phyloP scores from a whole-genome alignment of 176 grass and related monocot species.

The Hyparrhenia diplandra region DNA sequence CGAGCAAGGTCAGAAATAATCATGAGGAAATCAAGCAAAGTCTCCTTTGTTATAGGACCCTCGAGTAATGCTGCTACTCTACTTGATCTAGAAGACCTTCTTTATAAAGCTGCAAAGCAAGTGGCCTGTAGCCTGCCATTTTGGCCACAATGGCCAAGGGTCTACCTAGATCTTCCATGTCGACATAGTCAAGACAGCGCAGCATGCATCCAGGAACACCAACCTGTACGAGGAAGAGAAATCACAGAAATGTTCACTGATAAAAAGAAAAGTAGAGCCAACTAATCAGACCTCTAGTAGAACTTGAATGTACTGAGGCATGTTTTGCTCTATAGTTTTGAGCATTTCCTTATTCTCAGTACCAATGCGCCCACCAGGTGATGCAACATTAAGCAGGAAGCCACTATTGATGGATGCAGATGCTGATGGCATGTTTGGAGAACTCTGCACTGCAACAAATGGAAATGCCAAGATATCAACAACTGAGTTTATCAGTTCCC shows the following conservation, averaged over 20 bases:
- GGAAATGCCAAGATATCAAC: constrained; percentile 95
- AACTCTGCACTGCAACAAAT: constrained; percentile 92
- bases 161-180: constrained; percentile 61
- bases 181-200: constrained; percentile 63
- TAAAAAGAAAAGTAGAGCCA: constrained; percentile 9
- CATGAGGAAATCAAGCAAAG: constrained; percentile 92
- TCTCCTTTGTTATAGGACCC: constrained; percentile 53
- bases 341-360: constrained; percentile 80
- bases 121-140: constrained; percentile 81
- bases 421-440: constrained; percentile 66
- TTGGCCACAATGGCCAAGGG: constrained; percentile 88
- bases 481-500: constrained; percentile 74
- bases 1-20: constrained; percentile 97
- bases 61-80: constrained; percentile 57
- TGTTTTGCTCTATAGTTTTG: constrained; percentile 61
- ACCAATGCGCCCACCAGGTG: constrained; percentile 71
- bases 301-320: constrained; percentile 75
- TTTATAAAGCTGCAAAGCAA: constrained; percentile 72
- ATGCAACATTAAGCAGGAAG: constrained; percentile 75
- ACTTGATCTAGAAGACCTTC: constrained; percentile 77
- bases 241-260: constrained; percentile 19
- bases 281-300: constrained; percentile 60
- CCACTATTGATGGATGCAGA: constrained; percentile 92
- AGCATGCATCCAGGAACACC: constrained; percentile 66
- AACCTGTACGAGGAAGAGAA: constrained; percentile 40